These are phyloP conservation scores for Colletotrichum chlorophyti DNA, from an alignment of 2,329 filamentous ascomycete species.

Conservation along the genomic window DNA sequence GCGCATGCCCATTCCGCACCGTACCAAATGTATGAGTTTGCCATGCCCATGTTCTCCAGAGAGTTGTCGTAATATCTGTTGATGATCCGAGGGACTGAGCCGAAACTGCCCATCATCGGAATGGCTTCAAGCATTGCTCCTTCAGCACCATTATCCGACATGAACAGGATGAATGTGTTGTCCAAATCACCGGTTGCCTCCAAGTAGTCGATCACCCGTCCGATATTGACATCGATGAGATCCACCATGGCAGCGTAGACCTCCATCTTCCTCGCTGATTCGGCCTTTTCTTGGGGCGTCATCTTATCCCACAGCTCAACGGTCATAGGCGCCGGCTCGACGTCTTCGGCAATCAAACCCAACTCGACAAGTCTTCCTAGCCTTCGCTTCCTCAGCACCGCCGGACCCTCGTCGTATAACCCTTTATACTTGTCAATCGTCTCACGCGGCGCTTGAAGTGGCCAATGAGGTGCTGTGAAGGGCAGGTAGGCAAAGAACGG, in stretches of 20 bases:
- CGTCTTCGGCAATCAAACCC: conserved; percentile 43
- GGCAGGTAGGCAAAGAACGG: conserved; percentile 59
- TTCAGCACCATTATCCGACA: conserved; percentile 55
- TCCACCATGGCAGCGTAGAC: conserved; percentile 65
- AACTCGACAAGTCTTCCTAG: conserved; percentile 50
- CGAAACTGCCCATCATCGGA: background rate
- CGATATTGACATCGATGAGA: conserved; percentile 59
- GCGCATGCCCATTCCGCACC: conserved; percentile 56
- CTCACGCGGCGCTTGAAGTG: conserved; percentile 51
- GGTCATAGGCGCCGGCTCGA: conserved; percentile 29
- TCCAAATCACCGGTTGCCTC: conserved; percentile 56
- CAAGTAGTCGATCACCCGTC: conserved; percentile 58
- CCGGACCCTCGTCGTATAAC: conserved; percentile 43
- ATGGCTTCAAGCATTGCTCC: conserved; percentile 30
- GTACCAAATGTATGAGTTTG: conserved; percentile 56
- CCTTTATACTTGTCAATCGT: conserved; percentile 20
- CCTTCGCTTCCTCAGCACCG: conserved; percentile 50
- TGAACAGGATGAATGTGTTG: conserved; percentile 61
- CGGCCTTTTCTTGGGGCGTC: conserved; percentile 26
- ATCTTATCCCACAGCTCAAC: conserved; percentile 17
- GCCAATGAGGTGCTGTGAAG: conserved; percentile 61
- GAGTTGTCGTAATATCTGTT: conserved; percentile 61
- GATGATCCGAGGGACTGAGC: conserved; percentile 39
- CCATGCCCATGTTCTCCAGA: conserved; percentile 58
- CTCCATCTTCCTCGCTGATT: conserved; percentile 44